These are phyloP conservation scores for Coelastrella sp. DNA, from an alignment of 139 green algal genomes.

Conservation along the genomic window DNA sequence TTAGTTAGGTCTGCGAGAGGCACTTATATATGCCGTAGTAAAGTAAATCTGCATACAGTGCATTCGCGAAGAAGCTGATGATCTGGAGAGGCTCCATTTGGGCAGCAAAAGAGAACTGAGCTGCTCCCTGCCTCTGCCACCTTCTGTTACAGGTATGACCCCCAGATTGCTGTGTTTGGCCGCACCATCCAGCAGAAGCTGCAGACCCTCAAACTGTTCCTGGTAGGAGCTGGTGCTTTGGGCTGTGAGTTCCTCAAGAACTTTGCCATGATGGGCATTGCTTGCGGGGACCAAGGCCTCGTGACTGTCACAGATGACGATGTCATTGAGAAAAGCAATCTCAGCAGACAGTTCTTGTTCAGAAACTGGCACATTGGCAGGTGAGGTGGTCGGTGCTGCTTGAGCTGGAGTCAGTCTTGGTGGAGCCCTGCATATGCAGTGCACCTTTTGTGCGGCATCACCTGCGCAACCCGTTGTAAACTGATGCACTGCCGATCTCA, in stretches of 20 bases:
- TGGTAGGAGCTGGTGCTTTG: constrained; percentile 97
- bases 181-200: constrained; percentile 80
- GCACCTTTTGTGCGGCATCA: too few relatives aligned
- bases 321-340: constrained; percentile 98
- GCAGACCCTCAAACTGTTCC: constrained; percentile 83
- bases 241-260: constrained; percentile 99
- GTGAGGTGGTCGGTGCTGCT: constrained; percentile 36
- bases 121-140: not conserved
- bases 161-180: constrained; percentile 92
- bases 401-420: not conserved
- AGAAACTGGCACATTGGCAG: constrained; percentile 96
- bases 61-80: too few relatives aligned
- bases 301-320: constrained; percentile 98
- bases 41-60: too few relatives aligned
- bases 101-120: not conserved
- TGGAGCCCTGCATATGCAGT: too few relatives aligned
- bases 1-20: too few relatives aligned
- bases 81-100: not conserved
- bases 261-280: constrained; percentile 96
- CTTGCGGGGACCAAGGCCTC: constrained; percentile 20
- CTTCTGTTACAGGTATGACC: constrained; percentile 81
- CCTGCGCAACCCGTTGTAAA: too few relatives aligned
- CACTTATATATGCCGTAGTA: too few relatives aligned
- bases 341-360: constrained; percentile 99
- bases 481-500: too few relatives aligned